Percentiles rank a stretch among this genome's conserved stretches.
Evolutionary conservation across 768 basidiomycete genomes (phyloP).

Genomic region (Lepiota brunneoincarnata): DNA sequence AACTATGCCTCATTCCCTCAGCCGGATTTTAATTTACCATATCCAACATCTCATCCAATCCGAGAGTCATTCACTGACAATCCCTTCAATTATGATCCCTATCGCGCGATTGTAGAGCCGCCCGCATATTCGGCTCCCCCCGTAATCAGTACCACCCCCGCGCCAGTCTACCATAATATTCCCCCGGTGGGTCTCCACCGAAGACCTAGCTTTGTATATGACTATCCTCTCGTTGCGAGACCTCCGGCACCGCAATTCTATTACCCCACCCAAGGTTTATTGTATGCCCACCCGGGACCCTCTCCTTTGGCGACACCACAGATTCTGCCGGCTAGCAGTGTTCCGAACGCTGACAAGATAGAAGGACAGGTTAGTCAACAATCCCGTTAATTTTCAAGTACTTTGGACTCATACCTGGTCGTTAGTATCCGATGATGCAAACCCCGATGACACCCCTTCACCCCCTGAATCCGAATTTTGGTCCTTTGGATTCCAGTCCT

Average conservation of each 20-base stretch:
- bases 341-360: slow-evolving; percentile 7
- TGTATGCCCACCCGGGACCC: slow-evolving; percentile 4
- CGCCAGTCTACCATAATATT: slow-evolving; percentile 2
- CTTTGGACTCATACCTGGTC: not conserved
- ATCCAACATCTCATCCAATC: not conserved
- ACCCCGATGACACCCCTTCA: slow-evolving; percentile 6
- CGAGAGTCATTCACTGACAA: slow-evolving; percentile 2
- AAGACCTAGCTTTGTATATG: slow-evolving; percentile 9
- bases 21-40: slow-evolving; percentile 1
- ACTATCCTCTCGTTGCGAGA: slow-evolving; percentile 3
- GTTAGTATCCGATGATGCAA: slow-evolving; percentile 3
- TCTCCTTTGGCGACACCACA: slow-evolving; percentile 8
- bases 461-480: slow-evolving; percentile 45
- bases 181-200: slow-evolving; percentile 7
- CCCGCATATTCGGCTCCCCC: slow-evolving; percentile 8
- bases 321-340: not conserved
- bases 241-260: slow-evolving; percentile 11
- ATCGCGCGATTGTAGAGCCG: slow-evolving; percentile 8
- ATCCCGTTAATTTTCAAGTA: not conserved
- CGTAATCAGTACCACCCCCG: not conserved
- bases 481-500: slow-evolving; percentile 1
- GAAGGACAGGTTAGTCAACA: slow-evolving; percentile 6
- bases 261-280: slow-evolving; percentile 10
- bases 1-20: slow-evolving; percentile 3
- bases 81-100: slow-evolving; percentile 11